Base-by-base conservation (phyloP, 2,329 filamentous ascomycete species). In the Alternaria postmessia region DNA sequence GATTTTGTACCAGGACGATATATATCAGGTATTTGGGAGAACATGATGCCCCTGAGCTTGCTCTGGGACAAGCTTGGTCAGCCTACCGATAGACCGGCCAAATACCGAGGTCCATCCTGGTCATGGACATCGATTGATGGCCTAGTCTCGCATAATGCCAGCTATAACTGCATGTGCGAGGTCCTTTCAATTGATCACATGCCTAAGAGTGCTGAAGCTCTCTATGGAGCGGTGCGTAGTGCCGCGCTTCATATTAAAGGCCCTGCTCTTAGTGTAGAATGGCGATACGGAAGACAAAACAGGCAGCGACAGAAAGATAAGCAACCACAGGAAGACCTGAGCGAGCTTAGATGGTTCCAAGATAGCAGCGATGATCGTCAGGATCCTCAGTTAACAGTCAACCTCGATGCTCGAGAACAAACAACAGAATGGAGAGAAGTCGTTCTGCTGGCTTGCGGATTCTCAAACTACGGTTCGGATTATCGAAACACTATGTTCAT, bases 1-100 rank as follows among this genome's bases (percentile, higher is more conserved):
- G 0, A 3, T 36, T 36, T 7, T 0, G 3, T 36, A 7, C 14
- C 32, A 3, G 0, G 0, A 12, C 14, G 32, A 7, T 36, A 36
- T 1, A 36, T 36, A 36, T 2, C 32, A 36, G 32, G 32, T 3
- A 0, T 36, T 36, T 36, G 32, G 32, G 32, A 36, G 2, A 1
- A 16, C 2, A 36, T 36, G 32, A 36, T 36, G 32, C 32, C 32
- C 0, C 0, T 0, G 1, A 0, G 4, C 5, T 16, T 36, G 12
- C 7, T 6, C 32, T 36, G 32, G 32, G 1, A 0, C 2, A 30
- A 3, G 1, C 2, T 0, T 12, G 1, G 9, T 12, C 1, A 0
- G 8, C 1, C 5, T 2, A 3, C 0, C 0, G 32, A 36, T 16
- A 36, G 32, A 36, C 32, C 32, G 0, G 14, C 3, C 5, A 0